phyloP scores from a whole-genome alignment of 164 flowering plant genomes.

The Kingdonia uniflora region DNA sequence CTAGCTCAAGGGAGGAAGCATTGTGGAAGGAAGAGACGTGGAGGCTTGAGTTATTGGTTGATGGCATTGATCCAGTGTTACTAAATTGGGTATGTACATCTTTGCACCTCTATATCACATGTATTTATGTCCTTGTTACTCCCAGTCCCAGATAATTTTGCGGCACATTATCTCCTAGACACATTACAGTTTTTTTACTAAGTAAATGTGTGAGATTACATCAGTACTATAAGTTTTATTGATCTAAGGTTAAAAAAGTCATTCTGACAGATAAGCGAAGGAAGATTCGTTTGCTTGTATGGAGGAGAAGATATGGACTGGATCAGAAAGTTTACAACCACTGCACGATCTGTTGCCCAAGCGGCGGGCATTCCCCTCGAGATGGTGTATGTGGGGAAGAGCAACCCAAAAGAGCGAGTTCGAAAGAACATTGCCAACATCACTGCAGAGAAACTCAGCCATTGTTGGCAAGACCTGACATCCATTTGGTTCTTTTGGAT shows the following conservation, averaged over 20 bases:
- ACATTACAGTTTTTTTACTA: too few species aligned
- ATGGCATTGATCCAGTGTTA: constrained; percentile 29
- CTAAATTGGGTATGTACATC: constrained; percentile 26
- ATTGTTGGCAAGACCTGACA: constrained; percentile 22
- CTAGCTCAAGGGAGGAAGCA: constrained; percentile 25
- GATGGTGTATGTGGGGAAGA: constrained; percentile 51
- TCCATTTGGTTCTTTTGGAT: constrained; percentile 58
- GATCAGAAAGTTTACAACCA: constrained; percentile 33
- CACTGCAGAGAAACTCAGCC: constrained; percentile 22
- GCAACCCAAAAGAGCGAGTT: constrained; percentile 27
- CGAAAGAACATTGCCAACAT: constrained; percentile 17
- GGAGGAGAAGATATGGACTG: constrained; percentile 60
- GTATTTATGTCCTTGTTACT: too few species aligned
- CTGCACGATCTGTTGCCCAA: constrained; percentile 18
- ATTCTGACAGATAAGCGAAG: constrained; percentile 24
- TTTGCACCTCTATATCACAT: not conserved
- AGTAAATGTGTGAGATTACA: too few species aligned
- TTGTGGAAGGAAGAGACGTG: constrained; percentile 47
- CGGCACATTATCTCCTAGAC: too few species aligned
- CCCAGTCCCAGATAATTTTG: too few species aligned
- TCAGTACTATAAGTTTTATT: not conserved
- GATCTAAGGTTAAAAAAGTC: not conserved
- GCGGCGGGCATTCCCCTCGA: constrained; percentile 20
- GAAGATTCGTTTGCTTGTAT: constrained; percentile 36
- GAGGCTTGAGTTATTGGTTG: constrained; percentile 38